Base-by-base conservation (phyloP, 495 filamentous ascomycete genomes). In the Clavariopsis aquatica region DNA sequence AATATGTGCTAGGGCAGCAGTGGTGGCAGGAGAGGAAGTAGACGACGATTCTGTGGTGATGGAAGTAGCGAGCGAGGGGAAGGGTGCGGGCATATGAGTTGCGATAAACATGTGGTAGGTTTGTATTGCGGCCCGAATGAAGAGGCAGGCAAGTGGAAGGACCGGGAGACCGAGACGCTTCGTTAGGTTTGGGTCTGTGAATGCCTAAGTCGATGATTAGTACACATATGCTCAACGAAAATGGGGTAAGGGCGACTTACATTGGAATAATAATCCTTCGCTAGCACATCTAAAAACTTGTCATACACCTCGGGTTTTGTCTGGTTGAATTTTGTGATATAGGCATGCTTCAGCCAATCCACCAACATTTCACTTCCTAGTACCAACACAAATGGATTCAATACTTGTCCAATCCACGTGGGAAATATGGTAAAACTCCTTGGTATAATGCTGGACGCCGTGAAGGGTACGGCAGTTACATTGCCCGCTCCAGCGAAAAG, bases 81-180 rank as follows among this genome's bases (percentile, higher is more conserved):
- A 79, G 0, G 90, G 88, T 1, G 85, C 82, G 9, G 90, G 89
- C 15, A 96, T 78, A 64, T 95, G 83, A 0, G 90, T 91, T 7
- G 93, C 89, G 12, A 98, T 84, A 76, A 98, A 96, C 93, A 97
- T 97, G 76, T 97, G 90, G 76, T 99, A 99, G 12, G 93, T 97
- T 74, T 99, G 94, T 20, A 98, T 83, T 1, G 90, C 91, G 36
- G 95, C 90, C 27, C 94, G 87, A 73, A 99, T 93, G 77, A 98
- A 98, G 55, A 99, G 89, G 69, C 91, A 96, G 6, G 92, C 90
- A 17, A 99, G 80, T 0, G 94, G 94, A 53, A 99, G 86, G 28
- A 99, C 87, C 0, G 94, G 94, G 1, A 99, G 83, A 26, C 94
- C 94, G 15, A 99, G 82, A 19, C 94, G 87, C 53, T 91, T 89